These are phyloP conservation scores for Chalciporus sp. DNA, from an alignment of 1,284 basidiomycete species.

Conservation along the genomic window DNA sequence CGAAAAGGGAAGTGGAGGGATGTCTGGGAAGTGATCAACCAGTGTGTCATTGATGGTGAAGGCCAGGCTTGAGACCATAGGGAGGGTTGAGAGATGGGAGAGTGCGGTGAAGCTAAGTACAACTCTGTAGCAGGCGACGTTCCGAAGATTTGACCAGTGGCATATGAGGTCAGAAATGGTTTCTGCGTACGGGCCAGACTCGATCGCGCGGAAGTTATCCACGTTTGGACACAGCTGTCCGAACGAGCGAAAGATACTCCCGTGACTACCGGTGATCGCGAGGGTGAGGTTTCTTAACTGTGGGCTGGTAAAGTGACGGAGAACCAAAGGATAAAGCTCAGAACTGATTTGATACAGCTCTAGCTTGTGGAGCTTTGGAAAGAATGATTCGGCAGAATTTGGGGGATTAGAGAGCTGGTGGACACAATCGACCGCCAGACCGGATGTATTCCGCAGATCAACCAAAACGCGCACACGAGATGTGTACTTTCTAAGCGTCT, in stretches of 20 bases:
- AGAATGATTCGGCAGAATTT: neutral
- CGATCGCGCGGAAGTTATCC: neutral
- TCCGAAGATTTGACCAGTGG: slow-evolving; percentile 11
- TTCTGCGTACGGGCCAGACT: neutral
- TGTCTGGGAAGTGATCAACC: neutral
- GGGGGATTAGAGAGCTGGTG: neutral
- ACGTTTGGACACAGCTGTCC: neutral
- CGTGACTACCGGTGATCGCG: neutral
- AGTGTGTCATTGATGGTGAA: neutral
- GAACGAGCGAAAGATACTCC: neutral
- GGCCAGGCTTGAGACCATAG: neutral
- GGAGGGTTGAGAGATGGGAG: slow-evolving; percentile 9
- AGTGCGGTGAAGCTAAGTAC: slow-evolving; percentile 1
- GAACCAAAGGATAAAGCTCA: neutral
- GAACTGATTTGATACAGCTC: neutral
- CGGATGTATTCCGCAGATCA: neutral
- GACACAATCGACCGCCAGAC: neutral
- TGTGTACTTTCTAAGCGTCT: slow-evolving; percentile 10
- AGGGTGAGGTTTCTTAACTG: neutral
- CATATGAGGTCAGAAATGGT: slow-evolving; percentile 10
- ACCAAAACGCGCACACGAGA: slow-evolving; percentile 5
- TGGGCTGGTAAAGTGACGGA: neutral
- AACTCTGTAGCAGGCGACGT: neutral
- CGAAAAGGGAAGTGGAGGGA: neutral
- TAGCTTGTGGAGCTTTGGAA: neutral